A percentile compares a stretch with the other conserved stretches of the same genome.
Evolutionary conservation across 352 stramenopile species (phyloP).

Genomic region (Pythium sp.): DNA sequence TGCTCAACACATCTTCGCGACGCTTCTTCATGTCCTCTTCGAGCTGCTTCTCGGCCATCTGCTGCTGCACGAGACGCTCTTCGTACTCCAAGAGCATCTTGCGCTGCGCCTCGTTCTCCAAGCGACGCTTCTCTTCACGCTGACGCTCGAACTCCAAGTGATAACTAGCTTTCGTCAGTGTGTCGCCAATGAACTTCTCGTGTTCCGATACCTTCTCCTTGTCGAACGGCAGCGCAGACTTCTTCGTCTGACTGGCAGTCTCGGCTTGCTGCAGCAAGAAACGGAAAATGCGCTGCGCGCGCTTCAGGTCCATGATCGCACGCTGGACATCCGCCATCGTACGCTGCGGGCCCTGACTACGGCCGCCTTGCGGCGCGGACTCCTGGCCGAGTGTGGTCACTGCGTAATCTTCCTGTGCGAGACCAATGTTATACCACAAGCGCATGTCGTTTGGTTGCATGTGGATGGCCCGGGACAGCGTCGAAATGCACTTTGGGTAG

Average conservation of each 20-base stretch:
- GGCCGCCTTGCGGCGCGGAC: conserved; percentile 32
- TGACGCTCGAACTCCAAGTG: conserved; percentile 89
- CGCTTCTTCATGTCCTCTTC: conserved; percentile 64
- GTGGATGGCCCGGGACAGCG: conserved; percentile 75
- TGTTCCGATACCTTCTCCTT: conserved; percentile 87
- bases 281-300: conserved; percentile 79
- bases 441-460: conserved; percentile 76
- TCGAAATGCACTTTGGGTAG: conserved; percentile 85
- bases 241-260: conserved; percentile 49
- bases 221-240: conserved; percentile 69
- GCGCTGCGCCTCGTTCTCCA: conserved; percentile 80
- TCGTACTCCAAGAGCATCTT: conserved; percentile 83
- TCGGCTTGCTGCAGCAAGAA: conserved; percentile 77
- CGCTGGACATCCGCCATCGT: conserved; percentile 88
- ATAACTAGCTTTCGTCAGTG: conserved; percentile 82
- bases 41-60: conserved; percentile 41
- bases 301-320: conserved; percentile 84
- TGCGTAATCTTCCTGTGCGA: conserved; percentile 86
- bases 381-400: conserved; percentile 80
- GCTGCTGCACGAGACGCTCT: conserved; percentile 65
- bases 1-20: conserved; percentile 67
- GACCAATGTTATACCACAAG: conserved; percentile 84
- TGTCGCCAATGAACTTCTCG: conserved; percentile 86
- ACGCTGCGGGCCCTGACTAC: conserved; percentile 51
- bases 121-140: conserved; percentile 78